Conservation (phyloP, 257 asterid species). For the Euphrasia confusa region DNA sequence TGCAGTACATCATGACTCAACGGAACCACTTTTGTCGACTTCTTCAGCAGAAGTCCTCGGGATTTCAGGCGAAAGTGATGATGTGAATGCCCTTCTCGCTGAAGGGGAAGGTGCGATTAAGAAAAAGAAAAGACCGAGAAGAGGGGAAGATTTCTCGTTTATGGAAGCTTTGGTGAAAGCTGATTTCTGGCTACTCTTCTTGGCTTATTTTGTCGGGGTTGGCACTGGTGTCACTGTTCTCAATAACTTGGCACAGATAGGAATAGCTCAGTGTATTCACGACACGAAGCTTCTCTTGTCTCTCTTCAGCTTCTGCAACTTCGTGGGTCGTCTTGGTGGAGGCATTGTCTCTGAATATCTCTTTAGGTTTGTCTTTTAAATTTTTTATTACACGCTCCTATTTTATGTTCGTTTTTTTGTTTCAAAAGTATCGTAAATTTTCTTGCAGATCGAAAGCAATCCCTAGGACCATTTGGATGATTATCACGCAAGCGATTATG, state of each 20-base stretch:
- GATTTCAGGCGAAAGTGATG: constrained; percentile 33
- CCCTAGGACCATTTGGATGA: constrained; percentile 70
- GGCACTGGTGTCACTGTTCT: constrained; percentile 75
- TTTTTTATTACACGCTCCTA: no score
- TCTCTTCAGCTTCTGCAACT: constrained; percentile 67
- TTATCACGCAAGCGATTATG: constrained; percentile 54
- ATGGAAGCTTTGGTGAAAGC: constrained; percentile 60
- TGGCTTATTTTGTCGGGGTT: constrained; percentile 63
- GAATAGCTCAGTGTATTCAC: constrained; percentile 48
- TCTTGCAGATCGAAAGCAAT: constrained; percentile 48
- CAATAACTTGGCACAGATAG: constrained; percentile 73
- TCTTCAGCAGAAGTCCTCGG: constrained; percentile 35
- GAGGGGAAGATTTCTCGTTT: constrained; percentile 65
- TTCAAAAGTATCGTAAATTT: neutral
- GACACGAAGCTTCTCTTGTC: constrained; percentile 54
- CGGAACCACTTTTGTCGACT: constrained; percentile 36
- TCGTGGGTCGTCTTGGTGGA: constrained; percentile 74
- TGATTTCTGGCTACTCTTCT: constrained; percentile 72
- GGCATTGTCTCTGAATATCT: constrained; percentile 59
- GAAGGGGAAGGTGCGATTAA: constrained; percentile 57
- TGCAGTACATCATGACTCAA: constrained; percentile 16
- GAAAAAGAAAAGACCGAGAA: constrained; percentile 55
- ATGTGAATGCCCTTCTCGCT: constrained; percentile 52
- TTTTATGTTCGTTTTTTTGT: neutral
- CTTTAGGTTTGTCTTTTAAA: constrained; percentile 41